These are phyloP conservation scores for Suillus fuscotomentosus DNA, from an alignment of 768 basidiomycete species.

Conservation along the genomic window DNA sequence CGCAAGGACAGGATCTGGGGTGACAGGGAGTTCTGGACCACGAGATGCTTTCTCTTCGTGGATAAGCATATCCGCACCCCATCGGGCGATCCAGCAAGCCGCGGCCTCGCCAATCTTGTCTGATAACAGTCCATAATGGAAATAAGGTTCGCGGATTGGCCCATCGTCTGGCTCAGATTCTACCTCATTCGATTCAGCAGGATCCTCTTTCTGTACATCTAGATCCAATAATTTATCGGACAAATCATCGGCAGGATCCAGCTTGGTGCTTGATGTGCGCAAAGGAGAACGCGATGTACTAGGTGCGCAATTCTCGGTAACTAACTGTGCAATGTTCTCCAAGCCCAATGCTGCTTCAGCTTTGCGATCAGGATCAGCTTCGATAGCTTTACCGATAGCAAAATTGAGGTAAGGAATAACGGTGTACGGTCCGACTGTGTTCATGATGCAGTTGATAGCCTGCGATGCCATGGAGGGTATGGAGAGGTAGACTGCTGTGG, in stretches of 20 bases:
- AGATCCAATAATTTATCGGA: constrained; percentile 31
- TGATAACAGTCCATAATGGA: constrained; percentile 84
- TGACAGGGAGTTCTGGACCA: constrained; percentile 14
- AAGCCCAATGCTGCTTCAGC: constrained; percentile 67
- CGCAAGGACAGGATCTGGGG: constrained; percentile 16
- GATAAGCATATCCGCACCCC: constrained; percentile 78
- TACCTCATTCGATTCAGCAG: constrained; percentile 32
- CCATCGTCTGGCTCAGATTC: constrained; percentile 23
- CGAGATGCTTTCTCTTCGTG: constrained; percentile 47
- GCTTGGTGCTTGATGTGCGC: not conserved
- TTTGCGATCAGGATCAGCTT: constrained; percentile 40
- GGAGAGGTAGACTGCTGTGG: constrained; percentile 83
- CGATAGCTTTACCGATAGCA: constrained; percentile 70
- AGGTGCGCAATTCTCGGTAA: constrained; percentile 29
- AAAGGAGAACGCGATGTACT: constrained; percentile 5
- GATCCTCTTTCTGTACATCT: constrained; percentile 36
- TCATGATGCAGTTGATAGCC: constrained; percentile 68
- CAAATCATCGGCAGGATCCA: constrained; percentile 20
- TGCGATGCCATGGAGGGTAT: constrained; percentile 75
- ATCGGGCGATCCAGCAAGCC: constrained; percentile 83
- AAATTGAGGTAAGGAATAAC: constrained; percentile 77
- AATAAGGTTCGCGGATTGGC: constrained; percentile 35
- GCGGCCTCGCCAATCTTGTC: constrained; percentile 92
- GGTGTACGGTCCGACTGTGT: constrained; percentile 77
- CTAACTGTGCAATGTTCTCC: constrained; percentile 58